Evolutionary conservation across 257 asterid genomes (phyloP).

Genomic region (Rubia yunnanensis): DNA sequence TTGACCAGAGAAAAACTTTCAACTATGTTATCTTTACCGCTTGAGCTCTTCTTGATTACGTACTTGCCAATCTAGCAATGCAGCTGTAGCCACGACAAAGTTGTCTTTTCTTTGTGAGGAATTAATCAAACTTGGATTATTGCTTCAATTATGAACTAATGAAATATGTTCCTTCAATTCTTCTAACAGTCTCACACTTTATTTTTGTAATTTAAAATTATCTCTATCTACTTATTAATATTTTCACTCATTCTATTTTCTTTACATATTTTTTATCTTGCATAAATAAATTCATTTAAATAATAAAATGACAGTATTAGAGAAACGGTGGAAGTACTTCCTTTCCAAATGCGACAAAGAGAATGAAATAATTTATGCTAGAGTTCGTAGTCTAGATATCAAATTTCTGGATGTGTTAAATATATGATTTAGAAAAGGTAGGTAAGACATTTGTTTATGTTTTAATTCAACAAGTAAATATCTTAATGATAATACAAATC

Average conservation of each 20-base stretch:
- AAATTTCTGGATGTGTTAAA: not conserved
- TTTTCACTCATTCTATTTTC: too few relatives aligned
- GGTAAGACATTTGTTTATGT: not conserved
- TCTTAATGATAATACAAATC: not conserved
- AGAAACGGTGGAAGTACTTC: too few relatives aligned
- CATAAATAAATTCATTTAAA: too few relatives aligned
- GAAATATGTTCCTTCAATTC: too few relatives aligned
- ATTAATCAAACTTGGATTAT: not conserved
- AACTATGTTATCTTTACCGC: not conserved
- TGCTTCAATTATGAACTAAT: not conserved
- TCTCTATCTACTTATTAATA: too few relatives aligned
- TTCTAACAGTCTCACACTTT: not conserved
- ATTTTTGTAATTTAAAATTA: too few relatives aligned
- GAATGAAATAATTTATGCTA: not conserved
- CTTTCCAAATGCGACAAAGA: not conserved
- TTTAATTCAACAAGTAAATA: too few relatives aligned
- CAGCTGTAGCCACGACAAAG: not conserved
- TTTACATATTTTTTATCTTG: too few relatives aligned
- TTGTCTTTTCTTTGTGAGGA: not conserved
- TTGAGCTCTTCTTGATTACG: not conserved
- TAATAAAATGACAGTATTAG: too few relatives aligned
- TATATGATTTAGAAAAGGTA: not conserved
- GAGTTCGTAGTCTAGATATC: not conserved
- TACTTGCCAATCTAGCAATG: not conserved
- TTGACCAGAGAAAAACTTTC: not conserved